Percentiles rank a stretch among this genome's conserved stretches.
Evolutionary conservation across 2,329 filamentous ascomycete species (phyloP).

Genomic region (Penicillium sp.): DNA sequence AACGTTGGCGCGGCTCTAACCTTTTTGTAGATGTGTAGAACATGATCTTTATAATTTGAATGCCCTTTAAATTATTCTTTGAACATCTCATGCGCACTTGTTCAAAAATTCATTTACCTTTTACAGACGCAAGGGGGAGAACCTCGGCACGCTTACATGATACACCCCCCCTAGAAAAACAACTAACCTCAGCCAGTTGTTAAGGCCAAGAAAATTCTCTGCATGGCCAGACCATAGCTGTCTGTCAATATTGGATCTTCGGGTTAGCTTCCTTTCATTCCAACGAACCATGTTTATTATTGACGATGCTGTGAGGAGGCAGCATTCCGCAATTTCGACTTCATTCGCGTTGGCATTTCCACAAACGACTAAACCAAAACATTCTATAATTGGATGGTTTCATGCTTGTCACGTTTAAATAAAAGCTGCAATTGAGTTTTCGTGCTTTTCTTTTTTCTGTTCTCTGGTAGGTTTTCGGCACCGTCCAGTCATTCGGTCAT

Average conservation of each 20-base stretch:
- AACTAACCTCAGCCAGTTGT: background rate
- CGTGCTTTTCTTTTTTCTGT: background rate
- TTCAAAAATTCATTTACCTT: background rate
- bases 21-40: background rate
- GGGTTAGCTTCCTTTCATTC: background rate
- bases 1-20: background rate
- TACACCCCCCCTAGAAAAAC: background rate
- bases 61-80: background rate
- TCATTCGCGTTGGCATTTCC: slow-evolving; percentile 10
- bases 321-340: slow-evolving; percentile 10
- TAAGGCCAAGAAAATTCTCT: background rate
- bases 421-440: background rate
- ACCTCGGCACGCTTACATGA: background rate
- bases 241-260: background rate
- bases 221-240: background rate
- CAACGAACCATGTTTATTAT: background rate
- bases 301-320: background rate
- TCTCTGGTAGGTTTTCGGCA: slow-evolving; percentile 11
- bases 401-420: background rate
- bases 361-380: slow-evolving; percentile 5
- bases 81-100: background rate
- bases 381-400: background rate
- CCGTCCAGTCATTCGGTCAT: slow-evolving; percentile 5
- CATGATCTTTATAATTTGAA: background rate
- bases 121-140: slow-evolving; percentile 2